Percentiles rank a stretch among this genome's conserved stretches.
Conservation (phyloP, 2,329 filamentous ascomycete species). For the Tolypocladium nubicola region DNA sequence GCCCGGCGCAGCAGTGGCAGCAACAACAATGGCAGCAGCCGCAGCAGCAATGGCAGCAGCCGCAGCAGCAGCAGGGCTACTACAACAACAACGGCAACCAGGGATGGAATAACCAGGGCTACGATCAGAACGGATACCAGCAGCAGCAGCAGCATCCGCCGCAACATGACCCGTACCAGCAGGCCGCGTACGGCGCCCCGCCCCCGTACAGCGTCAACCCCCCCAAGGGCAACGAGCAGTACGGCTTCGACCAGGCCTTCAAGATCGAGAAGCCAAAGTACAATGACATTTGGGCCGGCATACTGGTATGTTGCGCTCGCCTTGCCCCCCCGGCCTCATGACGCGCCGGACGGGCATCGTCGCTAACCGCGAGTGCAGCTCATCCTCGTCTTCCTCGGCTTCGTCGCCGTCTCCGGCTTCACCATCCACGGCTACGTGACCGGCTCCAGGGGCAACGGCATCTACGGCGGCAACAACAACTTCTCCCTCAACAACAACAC, state of each 20-base stretch:
- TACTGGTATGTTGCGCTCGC: conserved; percentile 45
- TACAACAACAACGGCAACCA: conserved; percentile 11
- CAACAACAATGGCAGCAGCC: conserved; percentile 5
- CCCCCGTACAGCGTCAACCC: conserved; percentile 25
- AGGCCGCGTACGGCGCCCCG: conserved; percentile 17
- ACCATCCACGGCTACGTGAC: conserved; percentile 63
- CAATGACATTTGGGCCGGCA: conserved; percentile 82
- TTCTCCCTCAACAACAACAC: conserved; percentile 73
- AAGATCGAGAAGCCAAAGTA: conserved; percentile 74
- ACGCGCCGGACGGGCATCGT: background rate
- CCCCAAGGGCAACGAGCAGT: conserved; percentile 29
- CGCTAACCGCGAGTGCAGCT: conserved; percentile 36
- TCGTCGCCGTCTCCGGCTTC: conserved; percentile 64
- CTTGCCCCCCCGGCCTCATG: too few species aligned
- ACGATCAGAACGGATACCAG: conserved; percentile 13
- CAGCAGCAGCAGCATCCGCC: conserved; percentile 8
- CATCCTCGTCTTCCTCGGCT: conserved; percentile 60
- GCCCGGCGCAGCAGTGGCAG: conserved; percentile 9
- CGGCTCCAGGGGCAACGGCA: conserved; percentile 55
- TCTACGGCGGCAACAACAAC: conserved; percentile 57
- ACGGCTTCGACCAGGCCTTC: conserved; percentile 70
- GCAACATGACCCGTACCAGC: conserved; percentile 15
- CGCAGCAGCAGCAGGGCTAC: conserved; percentile 5
- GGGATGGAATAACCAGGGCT: conserved; percentile 1
- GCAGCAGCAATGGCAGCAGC: conserved; percentile 5